Evolutionary conservation across 2,329 filamentous ascomycete species (phyloP).

Genomic region (Aspergillus fructus): DNA sequence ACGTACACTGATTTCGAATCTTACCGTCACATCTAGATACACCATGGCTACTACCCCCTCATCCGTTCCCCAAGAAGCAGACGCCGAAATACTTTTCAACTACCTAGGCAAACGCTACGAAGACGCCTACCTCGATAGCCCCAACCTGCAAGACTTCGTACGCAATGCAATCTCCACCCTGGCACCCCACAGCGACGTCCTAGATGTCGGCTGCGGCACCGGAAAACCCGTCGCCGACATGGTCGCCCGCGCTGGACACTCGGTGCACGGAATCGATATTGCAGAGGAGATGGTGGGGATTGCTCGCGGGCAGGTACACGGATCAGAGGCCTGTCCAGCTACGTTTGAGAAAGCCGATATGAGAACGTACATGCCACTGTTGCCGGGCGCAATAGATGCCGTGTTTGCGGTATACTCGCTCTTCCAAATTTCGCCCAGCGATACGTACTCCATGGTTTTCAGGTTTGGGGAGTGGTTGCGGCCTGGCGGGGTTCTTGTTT

Average conservation of each 20-base stretch:
- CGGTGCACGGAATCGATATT: background rate
- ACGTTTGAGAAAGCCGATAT: background rate
- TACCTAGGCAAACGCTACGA: conserved; percentile 9
- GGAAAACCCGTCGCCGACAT: conserved; percentile 17
- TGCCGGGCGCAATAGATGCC: background rate
- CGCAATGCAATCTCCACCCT: conserved; percentile 1
- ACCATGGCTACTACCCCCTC: too few relatives aligned
- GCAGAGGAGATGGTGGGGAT: background rate
- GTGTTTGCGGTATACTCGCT: background rate
- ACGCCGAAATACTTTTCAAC: too few relatives aligned
- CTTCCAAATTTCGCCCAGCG: background rate
- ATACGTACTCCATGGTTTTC: background rate
- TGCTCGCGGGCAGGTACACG: background rate
- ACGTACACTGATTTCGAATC: too few relatives aligned
- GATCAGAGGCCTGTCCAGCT: background rate
- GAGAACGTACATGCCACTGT: background rate
- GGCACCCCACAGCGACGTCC: conserved; percentile 4
- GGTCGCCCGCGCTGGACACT: conserved; percentile 14
- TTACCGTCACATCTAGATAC: too few relatives aligned
- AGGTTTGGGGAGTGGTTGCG: background rate
- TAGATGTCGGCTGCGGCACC: conserved; percentile 23
- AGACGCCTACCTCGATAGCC: conserved; percentile 9
- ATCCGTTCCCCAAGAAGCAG: too few relatives aligned
- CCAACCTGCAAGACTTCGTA: background rate
- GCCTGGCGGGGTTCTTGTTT: background rate